Evolutionary conservation across 345 rosid genomes (phyloP), one percentile per base, ranked within the genome.

Genomic region (Barbarea vulgaris): DNA sequence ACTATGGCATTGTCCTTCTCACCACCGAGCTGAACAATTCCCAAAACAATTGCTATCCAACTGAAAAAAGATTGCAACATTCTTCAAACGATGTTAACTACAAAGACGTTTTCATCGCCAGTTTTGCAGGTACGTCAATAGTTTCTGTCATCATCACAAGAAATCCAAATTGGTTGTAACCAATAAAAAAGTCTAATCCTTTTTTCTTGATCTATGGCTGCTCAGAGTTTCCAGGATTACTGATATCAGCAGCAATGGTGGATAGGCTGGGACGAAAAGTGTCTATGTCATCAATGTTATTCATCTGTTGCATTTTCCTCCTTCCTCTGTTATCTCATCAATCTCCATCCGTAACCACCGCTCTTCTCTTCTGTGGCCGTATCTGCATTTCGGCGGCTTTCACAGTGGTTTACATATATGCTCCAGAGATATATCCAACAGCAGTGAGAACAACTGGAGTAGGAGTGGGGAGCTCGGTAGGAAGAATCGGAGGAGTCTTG

Each of bases 381-480:
- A 83, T 87, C 53, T 95, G 97, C 90, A 89, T 92, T 76, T 86
- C 97, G 5, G 87, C 82, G 24, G 83, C 91, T 60, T 90, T 95
- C 80, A 82, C 96, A 3, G 80, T 90, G 64, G 76, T 89, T 55
- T 95, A 76, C 67, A 85, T 95, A 30, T 92, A 88, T 63, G 99
- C 99, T 39, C 97, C 99, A 1, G 97, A 95, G 96, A 80, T 94
- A 69, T 91, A 94, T 69, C 98, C 98, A 24, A 91, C 98, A 4
- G 81, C 89, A n/a, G 86, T 91, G 57, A 87, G 98, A 81, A 61
- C 98, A 18, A 94, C 97, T 1, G 98, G 98, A 46, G 84, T 88
- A 27, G 98, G 98, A 74, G 77, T 83, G 6, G 98, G 77, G n/a
- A 91, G 95, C 83, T 83, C 96, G 4, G 79, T 94, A 58, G 98